phyloP scores from a whole-genome alignment of 768 basidiomycete genomes.

The Suillus cothurnatus region DNA sequence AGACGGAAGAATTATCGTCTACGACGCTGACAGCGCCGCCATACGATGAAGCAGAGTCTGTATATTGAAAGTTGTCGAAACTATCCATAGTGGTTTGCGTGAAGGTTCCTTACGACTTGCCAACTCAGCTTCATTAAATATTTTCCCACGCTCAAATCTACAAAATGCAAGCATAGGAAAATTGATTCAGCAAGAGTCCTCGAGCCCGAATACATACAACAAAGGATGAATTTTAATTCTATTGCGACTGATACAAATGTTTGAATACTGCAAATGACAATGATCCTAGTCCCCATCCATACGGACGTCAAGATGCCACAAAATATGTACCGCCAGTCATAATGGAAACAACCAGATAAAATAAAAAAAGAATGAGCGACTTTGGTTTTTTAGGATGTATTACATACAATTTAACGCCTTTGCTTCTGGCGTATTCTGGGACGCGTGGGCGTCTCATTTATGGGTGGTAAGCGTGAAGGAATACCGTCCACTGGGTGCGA shows the following conservation, averaged over 20 bases:
- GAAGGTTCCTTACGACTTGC: background rate
- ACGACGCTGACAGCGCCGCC: conserved; percentile 67
- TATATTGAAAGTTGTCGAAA: conserved; percentile 83
- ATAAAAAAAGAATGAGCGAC: conserved; percentile 6
- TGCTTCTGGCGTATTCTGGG: conserved; percentile 51
- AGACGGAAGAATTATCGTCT: conserved; percentile 81
- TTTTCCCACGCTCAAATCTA: background rate
- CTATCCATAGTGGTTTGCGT: conserved; percentile 60
- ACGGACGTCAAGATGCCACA: conserved; percentile 4
- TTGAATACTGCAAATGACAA: conserved; percentile 6
- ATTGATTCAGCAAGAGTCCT: background rate
- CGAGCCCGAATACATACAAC: background rate
- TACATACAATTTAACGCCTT: conserved; percentile 29
- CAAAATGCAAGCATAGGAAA: background rate
- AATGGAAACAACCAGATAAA: conserved; percentile 2
- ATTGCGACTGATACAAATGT: conserved; percentile 5
- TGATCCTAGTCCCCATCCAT: conserved; percentile 7
- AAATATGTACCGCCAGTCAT: conserved; percentile 1
- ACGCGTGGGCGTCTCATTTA: conserved; percentile 63
- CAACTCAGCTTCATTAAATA: background rate
- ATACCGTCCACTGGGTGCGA: conserved; percentile 31
- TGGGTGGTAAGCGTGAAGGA: conserved; percentile 38
- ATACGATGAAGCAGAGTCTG: conserved; percentile 77
- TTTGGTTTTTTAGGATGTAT: background rate
- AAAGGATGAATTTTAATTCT: background rate